Percentiles rank a stretch among this genome's conserved stretches.
Conservation (phyloP, 371 early-diverging fungal genomes). For the Syncephalastrum sp. region DNA sequence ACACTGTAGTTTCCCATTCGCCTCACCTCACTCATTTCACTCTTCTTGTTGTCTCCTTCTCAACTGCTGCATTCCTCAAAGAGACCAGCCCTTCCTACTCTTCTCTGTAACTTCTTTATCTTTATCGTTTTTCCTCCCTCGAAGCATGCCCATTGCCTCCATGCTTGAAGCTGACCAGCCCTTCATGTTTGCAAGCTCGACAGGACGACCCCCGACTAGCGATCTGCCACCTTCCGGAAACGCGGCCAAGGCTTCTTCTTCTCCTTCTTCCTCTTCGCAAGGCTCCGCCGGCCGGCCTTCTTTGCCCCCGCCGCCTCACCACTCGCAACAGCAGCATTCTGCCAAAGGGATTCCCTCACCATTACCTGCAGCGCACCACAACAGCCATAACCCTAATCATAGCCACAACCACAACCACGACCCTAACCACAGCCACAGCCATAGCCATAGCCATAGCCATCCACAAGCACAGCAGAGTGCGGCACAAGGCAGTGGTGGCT, state of each 20-base stretch:
- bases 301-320: neutral
- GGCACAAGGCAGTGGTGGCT: neutral
- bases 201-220: constrained; percentile 24
- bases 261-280: constrained; percentile 5
- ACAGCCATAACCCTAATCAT: neutral
- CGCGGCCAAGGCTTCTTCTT: constrained; percentile 1
- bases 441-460: neutral
- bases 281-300: neutral
- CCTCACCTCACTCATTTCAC: constrained; percentile 1
- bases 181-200: constrained; percentile 20
- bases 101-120: neutral
- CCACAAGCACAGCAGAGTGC: neutral
- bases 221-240: constrained; percentile 5
- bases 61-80: constrained; percentile 2
- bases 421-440: neutral
- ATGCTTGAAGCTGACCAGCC: constrained; percentile 28
- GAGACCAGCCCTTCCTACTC: neutral
- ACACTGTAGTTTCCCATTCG: neutral
- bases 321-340: neutral
- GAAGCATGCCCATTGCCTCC: constrained; percentile 25
- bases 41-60: neutral
- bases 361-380: neutral
- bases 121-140: neutral
- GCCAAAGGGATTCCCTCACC: neutral
- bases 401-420: neutral